phyloP scores from a whole-genome alignment of 805 yeast species.

The Nakazawaea holstii region DNA sequence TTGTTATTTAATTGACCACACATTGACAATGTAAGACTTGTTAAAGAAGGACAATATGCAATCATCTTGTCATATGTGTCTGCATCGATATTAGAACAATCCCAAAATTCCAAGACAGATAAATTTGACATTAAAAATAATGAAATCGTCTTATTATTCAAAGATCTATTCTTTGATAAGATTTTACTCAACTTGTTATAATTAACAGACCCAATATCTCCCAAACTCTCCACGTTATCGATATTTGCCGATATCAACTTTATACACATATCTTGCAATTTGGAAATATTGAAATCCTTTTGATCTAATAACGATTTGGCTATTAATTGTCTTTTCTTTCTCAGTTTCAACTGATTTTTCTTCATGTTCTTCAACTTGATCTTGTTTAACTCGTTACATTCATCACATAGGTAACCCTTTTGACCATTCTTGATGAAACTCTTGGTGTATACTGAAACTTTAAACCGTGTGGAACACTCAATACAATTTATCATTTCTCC shows the following conservation, averaged over 20 bases:
- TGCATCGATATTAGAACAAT: slow-evolving; percentile 74
- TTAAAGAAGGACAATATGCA: slow-evolving; percentile 71
- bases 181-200: slow-evolving; percentile 69
- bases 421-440: slow-evolving; percentile 33
- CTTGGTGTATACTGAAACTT: slow-evolving; percentile 63
- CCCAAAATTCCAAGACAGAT: slow-evolving; percentile 72
- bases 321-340: slow-evolving; percentile 69
- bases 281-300: slow-evolving; percentile 55
- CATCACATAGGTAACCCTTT: slow-evolving; percentile 63
- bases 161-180: slow-evolving; percentile 74
- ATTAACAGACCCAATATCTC: slow-evolving; percentile 78
- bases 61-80: slow-evolving; percentile 67
- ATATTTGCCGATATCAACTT: slow-evolving; percentile 59
- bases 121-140: slow-evolving; percentile 64
- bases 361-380: slow-evolving; percentile 39
- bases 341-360: slow-evolving; percentile 53
- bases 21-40: slow-evolving; percentile 68
- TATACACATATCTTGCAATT: slow-evolving; percentile 81
- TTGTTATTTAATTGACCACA: slow-evolving; percentile 89
- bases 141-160: slow-evolving; percentile 65
- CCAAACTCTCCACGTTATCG: slow-evolving; percentile 72
- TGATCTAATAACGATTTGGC: slow-evolving; percentile 83
- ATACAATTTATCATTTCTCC: slow-evolving; percentile 59
- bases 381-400: slow-evolving; percentile 43
- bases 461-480: slow-evolving; percentile 54